Evolutionary conservation across 176 grass and related monocot genomes (phyloP), one percentile per base, ranked within the genome.

Genomic region (Juncus effusus): DNA sequence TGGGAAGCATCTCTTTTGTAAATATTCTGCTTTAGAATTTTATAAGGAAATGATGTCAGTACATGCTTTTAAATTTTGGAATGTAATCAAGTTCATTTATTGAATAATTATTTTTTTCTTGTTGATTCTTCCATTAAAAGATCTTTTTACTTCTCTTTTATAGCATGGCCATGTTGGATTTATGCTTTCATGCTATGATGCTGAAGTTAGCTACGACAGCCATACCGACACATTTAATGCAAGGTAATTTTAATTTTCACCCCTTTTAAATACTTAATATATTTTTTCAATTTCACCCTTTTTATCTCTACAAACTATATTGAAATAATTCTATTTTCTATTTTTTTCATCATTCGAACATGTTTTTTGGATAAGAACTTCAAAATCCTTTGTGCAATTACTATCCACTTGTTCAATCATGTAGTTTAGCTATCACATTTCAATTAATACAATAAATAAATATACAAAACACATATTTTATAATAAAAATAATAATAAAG

Each of bases 121-220:
- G 42, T 28, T 12, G 19, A 59, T 9, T 44, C 14, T 35, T 57
- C 44, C 14, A 41, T 59, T 59, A 13, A 6, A 56, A 42, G 28
- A 59, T 42, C 11, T 40, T 15, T 16, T 71, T 59, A 3, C 38
- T 72, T 42, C 6, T 9, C 16, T 84, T 83, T 77, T 83, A 78
- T 86, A 99, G 94, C 79, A 93, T 70, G 94, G 88, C 6, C 94
- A 99, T 99, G 78, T 93, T 69, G 94, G 94, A n/a, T 99, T 99
- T 77, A 84, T 87, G 94, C 77, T 99, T 77, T 99, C 94, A 76
- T 99, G 94, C 50, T 99, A 99, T 65, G 88, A 99, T 87, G 94
- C 94, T 82, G 81, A 84, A 56, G 73, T 99, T 62, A 90, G 94
- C 61, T 99, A 99, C 59, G 85, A 93, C 77, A 73, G 72, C 70